phyloP scores from a whole-genome alignment of 257 asterid species.

The Sherardia arvensis region DNA sequence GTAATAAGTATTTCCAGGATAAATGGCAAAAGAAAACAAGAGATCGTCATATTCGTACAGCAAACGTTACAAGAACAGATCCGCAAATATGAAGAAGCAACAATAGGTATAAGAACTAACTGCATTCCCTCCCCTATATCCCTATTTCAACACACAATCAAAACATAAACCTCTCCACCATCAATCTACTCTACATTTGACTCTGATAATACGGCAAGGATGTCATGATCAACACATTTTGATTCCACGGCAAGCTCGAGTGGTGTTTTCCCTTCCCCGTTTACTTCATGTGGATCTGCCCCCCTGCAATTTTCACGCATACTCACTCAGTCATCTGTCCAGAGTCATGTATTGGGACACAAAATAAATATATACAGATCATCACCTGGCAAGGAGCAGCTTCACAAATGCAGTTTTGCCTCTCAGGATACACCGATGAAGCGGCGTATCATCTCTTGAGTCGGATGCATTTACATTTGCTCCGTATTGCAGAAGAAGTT shows the following conservation, averaged over 20 bases:
- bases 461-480: constrained; percentile 73
- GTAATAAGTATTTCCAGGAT: too few species aligned
- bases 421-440: constrained; percentile 61
- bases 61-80: neutral
- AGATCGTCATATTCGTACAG: neutral
- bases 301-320: constrained; percentile 50
- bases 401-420: constrained; percentile 58
- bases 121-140: constrained; percentile 3
- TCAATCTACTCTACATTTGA: constrained; percentile 26
- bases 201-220: constrained; percentile 52
- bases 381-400: constrained; percentile 81
- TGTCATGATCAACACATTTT: constrained; percentile 55
- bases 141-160: constrained; percentile 11
- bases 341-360: too few species aligned
- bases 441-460: constrained; percentile 63
- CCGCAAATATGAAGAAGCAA: constrained; percentile 8
- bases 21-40: too few species aligned
- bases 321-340: too few species aligned
- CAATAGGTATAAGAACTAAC: constrained; percentile 11
- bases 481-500: constrained; percentile 89
- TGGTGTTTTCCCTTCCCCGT: constrained; percentile 54
- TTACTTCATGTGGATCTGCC: constrained; percentile 65
- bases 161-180: constrained; percentile 22
- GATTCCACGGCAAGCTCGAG: constrained; percentile 54
- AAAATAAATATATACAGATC: neutral